Conservation (phyloP, 495 filamentous ascomycete species). For the Neurospora discreta region DNA sequence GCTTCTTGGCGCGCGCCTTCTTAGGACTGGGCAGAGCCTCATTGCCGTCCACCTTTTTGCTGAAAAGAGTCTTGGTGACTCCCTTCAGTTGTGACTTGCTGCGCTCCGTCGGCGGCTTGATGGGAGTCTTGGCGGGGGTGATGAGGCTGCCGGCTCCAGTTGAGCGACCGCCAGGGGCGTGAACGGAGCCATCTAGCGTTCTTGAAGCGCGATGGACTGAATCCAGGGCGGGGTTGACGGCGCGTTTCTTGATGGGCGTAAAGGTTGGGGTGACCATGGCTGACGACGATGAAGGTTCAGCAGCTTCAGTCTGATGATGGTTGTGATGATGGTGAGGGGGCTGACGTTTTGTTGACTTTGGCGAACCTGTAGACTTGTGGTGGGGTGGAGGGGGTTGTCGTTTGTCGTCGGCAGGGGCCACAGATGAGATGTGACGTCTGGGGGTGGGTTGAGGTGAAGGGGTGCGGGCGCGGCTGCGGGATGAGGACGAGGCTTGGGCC, state of each 20-base stretch:
- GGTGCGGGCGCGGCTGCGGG: constrained; percentile 18
- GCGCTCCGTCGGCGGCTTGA: constrained; percentile 49
- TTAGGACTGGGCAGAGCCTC: constrained; percentile 49
- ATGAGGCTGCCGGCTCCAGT: constrained; percentile 51
- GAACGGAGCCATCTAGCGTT: constrained; percentile 13
- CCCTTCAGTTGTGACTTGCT: constrained; percentile 43
- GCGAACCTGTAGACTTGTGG: constrained; percentile 17
- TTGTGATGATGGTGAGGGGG: not conserved
- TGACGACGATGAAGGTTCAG: constrained; percentile 1
- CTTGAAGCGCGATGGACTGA: constrained; percentile 29
- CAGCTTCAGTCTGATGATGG: not conserved
- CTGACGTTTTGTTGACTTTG: constrained; percentile 17
- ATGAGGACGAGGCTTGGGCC: not conserved
- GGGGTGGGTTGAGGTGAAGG: constrained; percentile 33
- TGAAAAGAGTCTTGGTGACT: constrained; percentile 68
- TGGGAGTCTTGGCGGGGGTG: constrained; percentile 84
- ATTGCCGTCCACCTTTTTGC: constrained; percentile 19
- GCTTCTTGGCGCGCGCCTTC: constrained; percentile 42
- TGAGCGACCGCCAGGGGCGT: not conserved
- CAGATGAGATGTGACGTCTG: constrained; percentile 17
- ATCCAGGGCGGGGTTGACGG: constrained; percentile 16
- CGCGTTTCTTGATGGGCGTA: constrained; percentile 44
- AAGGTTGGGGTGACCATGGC: constrained; percentile 31
- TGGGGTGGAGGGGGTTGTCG: constrained; percentile 23
- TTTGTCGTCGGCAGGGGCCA: constrained; percentile 18